Evolutionary conservation across 306 rosid species (phyloP), one percentile per base, ranked within the genome.

Genomic region (Acacia crassicarpa): DNA sequence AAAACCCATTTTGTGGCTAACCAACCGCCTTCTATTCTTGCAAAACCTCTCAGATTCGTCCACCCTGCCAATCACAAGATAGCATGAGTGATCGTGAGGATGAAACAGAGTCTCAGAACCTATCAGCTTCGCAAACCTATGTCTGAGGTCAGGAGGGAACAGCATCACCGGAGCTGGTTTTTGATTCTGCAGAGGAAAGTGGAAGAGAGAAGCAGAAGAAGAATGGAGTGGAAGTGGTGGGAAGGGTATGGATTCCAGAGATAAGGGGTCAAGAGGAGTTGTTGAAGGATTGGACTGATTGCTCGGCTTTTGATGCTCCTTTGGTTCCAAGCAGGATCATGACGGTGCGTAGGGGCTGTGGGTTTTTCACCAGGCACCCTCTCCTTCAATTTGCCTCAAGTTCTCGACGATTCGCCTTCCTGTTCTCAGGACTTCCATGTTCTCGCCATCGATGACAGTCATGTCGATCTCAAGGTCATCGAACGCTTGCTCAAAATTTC

Each of bases 251-350:
- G 97, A 88, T 95, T 76, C 99, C 99, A 30, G 99, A 95, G 1
- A 87, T 80, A 20, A 93, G 99, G 99, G 99, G 99, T 2, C 98
- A n/a, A 73, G 99, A 95, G 78, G 94, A 93, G 62, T 78, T 90
- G 2, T 81, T 95, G 82, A 90, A 92, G 86, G 96, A 93, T 78
- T 95, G 97, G 99, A 87, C 87, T 6, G 99, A 95, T n/a, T 89
- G 97, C 46, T 46, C 92, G 14, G 89, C 83, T 9, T 95, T 95
- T 79, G 98, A 95, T 78, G 91, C 95, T 74, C 81, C 90, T 81
- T 83, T 95, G 38, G 87, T 84, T 75, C 90, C 95, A 0, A 83
- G 38, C 30, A 93, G 88, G 70, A n/a, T n/a, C n/a, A n/a, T n/a
- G n/a, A n/a, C n/a, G n/a, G n/a, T n/a, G n/a, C n/a, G n/a, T n/a